A percentile compares a stretch with the other conserved stretches of the same genome.
These are phyloP conservation scores for Teunomyces barrocoloradensis DNA, from an alignment of 805 yeast genomes.

Conservation along the genomic window DNA sequence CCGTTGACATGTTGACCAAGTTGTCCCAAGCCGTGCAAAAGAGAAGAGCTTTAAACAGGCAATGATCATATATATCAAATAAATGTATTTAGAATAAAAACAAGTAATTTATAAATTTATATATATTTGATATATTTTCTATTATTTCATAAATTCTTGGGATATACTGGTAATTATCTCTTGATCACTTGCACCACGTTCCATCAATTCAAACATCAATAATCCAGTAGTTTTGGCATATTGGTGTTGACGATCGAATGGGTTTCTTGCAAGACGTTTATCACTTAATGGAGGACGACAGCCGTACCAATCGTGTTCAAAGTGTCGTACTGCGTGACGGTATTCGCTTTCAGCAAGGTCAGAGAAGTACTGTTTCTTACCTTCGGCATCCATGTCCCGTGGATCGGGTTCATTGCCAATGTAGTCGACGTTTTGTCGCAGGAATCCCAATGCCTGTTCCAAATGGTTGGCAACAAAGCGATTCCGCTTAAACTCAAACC, in stretches of 20 bases:
- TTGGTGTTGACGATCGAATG: conserved; percentile 29
- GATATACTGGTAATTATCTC: neutral
- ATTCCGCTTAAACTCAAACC: conserved; percentile 69
- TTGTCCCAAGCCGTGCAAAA: conserved; percentile 80
- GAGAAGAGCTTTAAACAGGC: conserved; percentile 54
- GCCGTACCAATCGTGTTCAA: conserved; percentile 59
- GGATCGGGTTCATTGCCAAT: conserved; percentile 60
- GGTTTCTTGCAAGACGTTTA: conserved; percentile 58
- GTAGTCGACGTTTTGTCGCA: conserved; percentile 40
- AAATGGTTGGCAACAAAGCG: conserved; percentile 60
- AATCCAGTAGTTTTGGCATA: conserved; percentile 1
- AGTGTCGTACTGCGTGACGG: conserved; percentile 51
- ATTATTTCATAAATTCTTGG: neutral
- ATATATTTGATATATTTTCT: neutral
- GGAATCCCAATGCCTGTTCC: conserved; percentile 44
- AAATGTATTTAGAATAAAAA: neutral
- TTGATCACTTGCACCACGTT: neutral
- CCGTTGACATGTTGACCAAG: conserved; percentile 73
- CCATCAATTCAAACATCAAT: neutral
- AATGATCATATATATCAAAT: neutral
- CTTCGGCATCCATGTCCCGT: conserved; percentile 15
- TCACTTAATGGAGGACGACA: conserved; percentile 37
- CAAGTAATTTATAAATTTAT: neutral
- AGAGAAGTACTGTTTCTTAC: conserved; percentile 39
- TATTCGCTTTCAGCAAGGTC: conserved; percentile 50